phyloP scores from a whole-genome alignment of 1,139 yeast species.

The Yamadazyma atmosphaerica region DNA sequence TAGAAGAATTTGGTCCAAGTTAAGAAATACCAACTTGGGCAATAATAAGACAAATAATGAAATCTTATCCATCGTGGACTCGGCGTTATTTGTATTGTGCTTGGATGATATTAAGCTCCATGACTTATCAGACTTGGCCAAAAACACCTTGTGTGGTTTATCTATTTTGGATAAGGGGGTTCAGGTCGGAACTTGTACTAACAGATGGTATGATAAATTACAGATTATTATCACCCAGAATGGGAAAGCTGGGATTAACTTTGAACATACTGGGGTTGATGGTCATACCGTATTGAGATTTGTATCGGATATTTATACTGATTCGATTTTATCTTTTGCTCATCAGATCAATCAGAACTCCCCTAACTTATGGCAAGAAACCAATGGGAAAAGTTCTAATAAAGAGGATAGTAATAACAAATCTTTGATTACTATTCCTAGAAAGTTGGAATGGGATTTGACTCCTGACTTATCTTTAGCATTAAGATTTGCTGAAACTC shows the following conservation, averaged over 20 bases:
- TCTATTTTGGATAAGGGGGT: constrained; percentile 79
- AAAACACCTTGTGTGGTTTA: constrained; percentile 85
- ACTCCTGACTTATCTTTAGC: constrained; percentile 76
- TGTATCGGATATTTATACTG: constrained; percentile 89
- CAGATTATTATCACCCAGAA: constrained; percentile 88
- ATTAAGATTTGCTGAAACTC: constrained; percentile 86
- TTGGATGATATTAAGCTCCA: constrained; percentile 74
- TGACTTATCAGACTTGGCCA: constrained; percentile 67
- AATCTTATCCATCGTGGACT: constrained; percentile 71
- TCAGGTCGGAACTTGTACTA: constrained; percentile 91
- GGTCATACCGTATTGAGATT: constrained; percentile 90
- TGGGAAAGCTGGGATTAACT: constrained; percentile 91
- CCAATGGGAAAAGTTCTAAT: constrained; percentile 8
- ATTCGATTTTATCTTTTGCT: constrained; percentile 84
- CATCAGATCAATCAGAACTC: constrained; percentile 78
- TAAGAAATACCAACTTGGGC: constrained; percentile 54
- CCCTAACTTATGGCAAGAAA: constrained; percentile 68
- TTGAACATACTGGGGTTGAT: constrained; percentile 94
- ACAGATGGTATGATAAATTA: constrained; percentile 92
- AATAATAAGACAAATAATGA: constrained; percentile 58
- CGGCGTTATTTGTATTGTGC: constrained; percentile 79
- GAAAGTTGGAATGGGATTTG: constrained; percentile 86
- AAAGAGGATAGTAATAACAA: constrained; percentile 16
- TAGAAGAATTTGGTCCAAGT: constrained; percentile 79
- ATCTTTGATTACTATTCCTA: constrained; percentile 63